Evolutionary conservation across 2,329 filamentous ascomycete species (phyloP).

Genomic region (Colletotrichum sp.): DNA sequence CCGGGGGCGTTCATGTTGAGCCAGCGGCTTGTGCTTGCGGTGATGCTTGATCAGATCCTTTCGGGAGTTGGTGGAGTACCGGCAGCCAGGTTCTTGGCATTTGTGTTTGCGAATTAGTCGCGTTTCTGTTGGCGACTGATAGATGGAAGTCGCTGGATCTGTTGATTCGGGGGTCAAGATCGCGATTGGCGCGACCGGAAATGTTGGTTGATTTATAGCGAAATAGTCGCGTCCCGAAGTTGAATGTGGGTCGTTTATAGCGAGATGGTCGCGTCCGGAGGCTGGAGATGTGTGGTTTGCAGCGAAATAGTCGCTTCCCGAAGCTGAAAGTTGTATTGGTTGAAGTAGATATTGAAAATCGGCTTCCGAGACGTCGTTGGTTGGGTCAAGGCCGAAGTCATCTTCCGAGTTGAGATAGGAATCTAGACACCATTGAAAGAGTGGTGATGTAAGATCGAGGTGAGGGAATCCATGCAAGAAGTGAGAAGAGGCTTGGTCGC

Average conservation of each 20-base stretch:
- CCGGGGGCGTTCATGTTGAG: background rate
- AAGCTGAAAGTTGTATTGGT: background rate
- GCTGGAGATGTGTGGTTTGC: no score
- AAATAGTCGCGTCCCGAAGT: background rate
- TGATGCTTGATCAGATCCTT: background rate
- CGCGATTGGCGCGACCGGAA: background rate
- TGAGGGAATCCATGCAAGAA: background rate
- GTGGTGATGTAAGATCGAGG: background rate
- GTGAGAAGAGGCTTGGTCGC: background rate
- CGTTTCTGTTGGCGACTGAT: background rate
- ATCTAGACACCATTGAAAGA: background rate
- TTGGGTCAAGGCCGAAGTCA: background rate
- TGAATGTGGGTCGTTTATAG: background rate
- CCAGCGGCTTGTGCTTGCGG: background rate
- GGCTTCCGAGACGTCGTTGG: background rate
- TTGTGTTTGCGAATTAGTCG: background rate
- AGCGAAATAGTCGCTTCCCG: background rate
- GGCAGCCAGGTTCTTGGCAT: background rate
- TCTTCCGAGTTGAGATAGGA: background rate
- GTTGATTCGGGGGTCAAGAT: background rate
- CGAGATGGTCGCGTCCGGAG: background rate
- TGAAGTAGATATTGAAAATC: background rate
- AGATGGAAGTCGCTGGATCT: background rate
- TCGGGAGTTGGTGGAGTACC: background rate
- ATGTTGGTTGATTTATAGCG: background rate